These are phyloP conservation scores for Arabidopsis suecica DNA, from an alignment of 345 rosid species.

Conservation along the genomic window DNA sequence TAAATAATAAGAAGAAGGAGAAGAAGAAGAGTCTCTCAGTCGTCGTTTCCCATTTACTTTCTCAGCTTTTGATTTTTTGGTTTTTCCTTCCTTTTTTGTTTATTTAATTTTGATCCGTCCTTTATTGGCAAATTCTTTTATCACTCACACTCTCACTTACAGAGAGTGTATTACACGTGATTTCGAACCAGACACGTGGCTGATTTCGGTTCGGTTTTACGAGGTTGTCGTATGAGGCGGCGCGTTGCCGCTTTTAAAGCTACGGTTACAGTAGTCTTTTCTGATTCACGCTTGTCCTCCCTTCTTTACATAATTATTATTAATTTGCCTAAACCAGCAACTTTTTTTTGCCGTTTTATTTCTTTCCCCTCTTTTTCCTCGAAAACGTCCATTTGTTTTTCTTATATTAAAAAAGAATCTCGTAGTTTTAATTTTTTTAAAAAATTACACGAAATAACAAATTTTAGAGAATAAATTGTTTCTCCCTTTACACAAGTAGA, in stretches of 20 bases:
- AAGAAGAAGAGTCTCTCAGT: slow-evolving; percentile 42
- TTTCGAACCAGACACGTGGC: background rate
- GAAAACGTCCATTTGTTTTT: background rate
- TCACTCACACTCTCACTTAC: background rate
- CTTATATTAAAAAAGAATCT: background rate
- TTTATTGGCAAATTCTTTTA: slow-evolving; percentile 18
- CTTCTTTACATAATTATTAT: slow-evolving; percentile 4
- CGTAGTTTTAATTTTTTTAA: background rate
- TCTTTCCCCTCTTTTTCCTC: background rate
- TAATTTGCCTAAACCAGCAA: slow-evolving; percentile 20
- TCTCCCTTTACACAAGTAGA: background rate
- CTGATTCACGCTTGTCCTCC: slow-evolving; percentile 18
- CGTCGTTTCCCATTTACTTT: slow-evolving; percentile 48
- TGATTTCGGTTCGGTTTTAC: rapidly evolving
- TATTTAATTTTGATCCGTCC: slow-evolving; percentile 17
- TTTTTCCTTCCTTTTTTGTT: slow-evolving; percentile 6
- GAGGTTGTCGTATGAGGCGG: slow-evolving; percentile 21
- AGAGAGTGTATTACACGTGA: background rate
- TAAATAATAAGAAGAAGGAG: background rate
- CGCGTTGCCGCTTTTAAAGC: slow-evolving; percentile 35
- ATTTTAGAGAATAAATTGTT: too few species aligned
- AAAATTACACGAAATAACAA: background rate
- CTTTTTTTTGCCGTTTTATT: background rate
- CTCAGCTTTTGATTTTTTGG: slow-evolving; percentile 18
- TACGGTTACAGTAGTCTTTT: background rate